Evolutionary conservation across 192 early-diverging fungal species (phyloP), one percentile per base, ranked within the genome.

Genomic region (Entophlyctis luteolus): DNA sequence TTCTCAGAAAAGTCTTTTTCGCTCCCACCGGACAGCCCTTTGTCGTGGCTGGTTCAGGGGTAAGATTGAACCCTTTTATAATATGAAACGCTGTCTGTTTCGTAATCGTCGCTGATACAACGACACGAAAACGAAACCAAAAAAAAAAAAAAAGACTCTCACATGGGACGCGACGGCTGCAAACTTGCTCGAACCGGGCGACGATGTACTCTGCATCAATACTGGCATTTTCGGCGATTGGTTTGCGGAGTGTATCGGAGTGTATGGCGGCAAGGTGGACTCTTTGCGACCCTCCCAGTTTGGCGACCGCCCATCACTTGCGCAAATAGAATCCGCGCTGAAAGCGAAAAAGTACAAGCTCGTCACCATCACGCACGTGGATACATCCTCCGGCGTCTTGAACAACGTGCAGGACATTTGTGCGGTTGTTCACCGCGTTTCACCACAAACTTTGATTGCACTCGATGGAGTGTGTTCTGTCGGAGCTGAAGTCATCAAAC

Each of bases 171-270:
- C 92, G 84, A 89, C 89, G 32, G 91, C 91, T 25, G 86, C 89
- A 34, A 98, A 98, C 79, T 78, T 96, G 52, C 55, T 96, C 14
- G 92, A 95, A 79, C 86, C 87, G 33, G 91, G 89, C 31, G 93
- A 98, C 70, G 78, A 87, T 58, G 94, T 88, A 32, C 81, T 98
- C 34, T 91, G 94, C 5, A 74, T 95, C 70, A 91, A 88, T 74
- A 93, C 91, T 36, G 96, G 96, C 3, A 91, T 94, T 79, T 98
- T 98, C 87, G 94, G 94, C 49, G 93, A 95, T 78, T 89, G 91
- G 71, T 90, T 98, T 62, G 92, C 85, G 47, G 92, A 91, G 67
- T 96, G 94, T 75, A 74, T 98, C 68, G 80, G 86, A 60, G 86
- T 87, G 1, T 98, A 96, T 68, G 94, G 96, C 57, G 93, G 88